Evolutionary conservation across 2,329 filamentous ascomycete genomes (phyloP).

Genomic region (Colletotrichum orbiculare): DNA sequence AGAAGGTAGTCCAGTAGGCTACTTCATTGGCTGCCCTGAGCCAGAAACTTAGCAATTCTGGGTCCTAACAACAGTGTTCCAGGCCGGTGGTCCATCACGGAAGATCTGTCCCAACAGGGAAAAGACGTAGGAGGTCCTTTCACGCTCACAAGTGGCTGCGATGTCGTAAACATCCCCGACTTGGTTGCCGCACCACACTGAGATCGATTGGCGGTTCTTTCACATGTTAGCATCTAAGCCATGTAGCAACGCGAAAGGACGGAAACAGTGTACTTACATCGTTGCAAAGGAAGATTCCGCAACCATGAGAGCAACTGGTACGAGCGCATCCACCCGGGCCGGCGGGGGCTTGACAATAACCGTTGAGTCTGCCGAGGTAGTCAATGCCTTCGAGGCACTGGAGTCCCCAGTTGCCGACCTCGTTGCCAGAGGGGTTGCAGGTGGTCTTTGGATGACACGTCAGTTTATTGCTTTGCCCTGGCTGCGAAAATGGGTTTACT

Average conservation of each 20-base stretch:
- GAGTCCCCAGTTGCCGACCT: slow-evolving; percentile 7
- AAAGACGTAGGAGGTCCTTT: slow-evolving; percentile 5
- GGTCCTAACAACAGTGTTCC: neutral
- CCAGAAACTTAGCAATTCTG: neutral
- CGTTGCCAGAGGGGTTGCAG: slow-evolving; percentile 3
- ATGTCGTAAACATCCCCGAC: slow-evolving; percentile 7
- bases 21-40: neutral
- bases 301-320: slow-evolving; percentile 1
- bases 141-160: neutral
- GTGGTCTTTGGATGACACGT: neutral
- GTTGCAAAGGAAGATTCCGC: slow-evolving; percentile 4
- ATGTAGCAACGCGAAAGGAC: neutral
- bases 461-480: neutral
- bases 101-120: slow-evolving; percentile 4
- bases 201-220: slow-evolving; percentile 3
- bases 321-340: neutral
- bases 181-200: slow-evolving; percentile 6
- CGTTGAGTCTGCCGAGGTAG: slow-evolving; percentile 10
- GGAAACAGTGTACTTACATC: slow-evolving; percentile 1
- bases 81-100: neutral
- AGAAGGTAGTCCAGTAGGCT: neutral
- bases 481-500: neutral
- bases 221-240: neutral
- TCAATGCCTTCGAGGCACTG: slow-evolving; percentile 2
- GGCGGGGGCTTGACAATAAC: neutral